Base-by-base conservation (phyloP, 345 rosid genomes). In the Linum trigynum region DNA sequence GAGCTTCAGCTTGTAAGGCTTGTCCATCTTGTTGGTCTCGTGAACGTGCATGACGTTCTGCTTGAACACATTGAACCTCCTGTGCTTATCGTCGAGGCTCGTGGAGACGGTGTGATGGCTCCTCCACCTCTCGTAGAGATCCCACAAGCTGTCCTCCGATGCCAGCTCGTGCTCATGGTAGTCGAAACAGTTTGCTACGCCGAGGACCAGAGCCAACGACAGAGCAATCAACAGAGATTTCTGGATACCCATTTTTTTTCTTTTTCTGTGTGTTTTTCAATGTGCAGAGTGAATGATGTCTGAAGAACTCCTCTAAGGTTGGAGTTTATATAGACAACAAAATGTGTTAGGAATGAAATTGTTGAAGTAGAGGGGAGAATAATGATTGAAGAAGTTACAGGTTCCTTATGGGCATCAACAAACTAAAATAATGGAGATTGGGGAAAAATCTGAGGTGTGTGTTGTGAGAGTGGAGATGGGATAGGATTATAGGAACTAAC, bases 121-220 rank as follows among this genome's bases (percentile, higher is more conserved):
- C 75, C 91, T 84, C 97, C 97, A 87, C 62, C 88, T 75, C 82
- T 89, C 96, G 23, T 90, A 92, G 58, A 92, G 62, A 35, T 82
- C 87, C 96, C 91, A 82, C 66, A 90, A 66, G 39, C 79, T 79
- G 17, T 92, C 85, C 53, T 92, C 96, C 0, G 90, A 76, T 9
- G 62, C 86, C 68, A 92, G 62, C 8, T 92, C 96, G 66, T 75
- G 80, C 51, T 85, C 86, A 35, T 81, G 82, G 80, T 81, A 83
- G 60, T 92, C 96, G 42, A 92, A 79, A 74, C 96, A 55, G 64
- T 79, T 65, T 2, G 80, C 71, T 0, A 71, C 62, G 43, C 78
- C 81, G 14, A 82, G 68, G 65, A 86, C 69, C 69, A 86, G 51
- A 71, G 76, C 76, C 40, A 83, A 59, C 11, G 78, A 75, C 50